phyloP scores from a whole-genome alignment of 768 basidiomycete genomes.

The Rickenella mellea region DNA sequence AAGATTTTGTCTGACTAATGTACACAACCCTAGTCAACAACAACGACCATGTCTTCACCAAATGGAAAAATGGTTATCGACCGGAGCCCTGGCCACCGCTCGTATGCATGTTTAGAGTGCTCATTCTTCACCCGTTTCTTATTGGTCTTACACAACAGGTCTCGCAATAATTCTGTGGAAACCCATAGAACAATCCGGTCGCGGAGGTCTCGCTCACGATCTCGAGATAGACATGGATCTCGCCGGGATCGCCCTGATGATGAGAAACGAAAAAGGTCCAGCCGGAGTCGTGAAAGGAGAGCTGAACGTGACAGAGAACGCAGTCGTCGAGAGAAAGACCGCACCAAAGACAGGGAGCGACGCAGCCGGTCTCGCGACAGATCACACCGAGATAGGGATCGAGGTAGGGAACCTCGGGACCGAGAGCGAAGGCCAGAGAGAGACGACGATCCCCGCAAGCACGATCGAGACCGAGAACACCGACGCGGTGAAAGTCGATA shows the following conservation, averaged over 20 bases:
- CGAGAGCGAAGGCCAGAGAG: constrained; percentile 43
- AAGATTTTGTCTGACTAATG: background rate
- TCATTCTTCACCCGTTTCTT: background rate
- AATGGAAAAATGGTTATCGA: constrained; percentile 58
- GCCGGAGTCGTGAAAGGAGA: constrained; percentile 43
- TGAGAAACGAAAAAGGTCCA: constrained; percentile 54
- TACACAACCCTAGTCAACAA: background rate
- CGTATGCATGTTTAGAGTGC: constrained; percentile 7
- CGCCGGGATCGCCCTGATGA: constrained; percentile 46
- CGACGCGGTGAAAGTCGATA: constrained; percentile 16
- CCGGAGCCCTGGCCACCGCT: constrained; percentile 16
- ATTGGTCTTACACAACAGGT: constrained; percentile 25
- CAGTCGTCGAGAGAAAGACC: constrained; percentile 24
- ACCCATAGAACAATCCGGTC: constrained; percentile 66
- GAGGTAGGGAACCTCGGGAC: constrained; percentile 29
- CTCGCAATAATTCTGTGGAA: constrained; percentile 69
- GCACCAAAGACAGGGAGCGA: constrained; percentile 32
- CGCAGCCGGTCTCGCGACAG: constrained; percentile 24
- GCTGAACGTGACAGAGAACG: constrained; percentile 40
- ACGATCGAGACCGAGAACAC: constrained; percentile 37
- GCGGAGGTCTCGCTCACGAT: constrained; percentile 63
- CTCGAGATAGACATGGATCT: constrained; percentile 45
- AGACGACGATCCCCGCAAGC: constrained; percentile 22
- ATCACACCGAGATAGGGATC: constrained; percentile 34
- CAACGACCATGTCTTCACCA: constrained; percentile 33